phyloP scores from a whole-genome alignment of 2,329 filamentous ascomycete species.

The Pseudopithomyces maydicus region DNA sequence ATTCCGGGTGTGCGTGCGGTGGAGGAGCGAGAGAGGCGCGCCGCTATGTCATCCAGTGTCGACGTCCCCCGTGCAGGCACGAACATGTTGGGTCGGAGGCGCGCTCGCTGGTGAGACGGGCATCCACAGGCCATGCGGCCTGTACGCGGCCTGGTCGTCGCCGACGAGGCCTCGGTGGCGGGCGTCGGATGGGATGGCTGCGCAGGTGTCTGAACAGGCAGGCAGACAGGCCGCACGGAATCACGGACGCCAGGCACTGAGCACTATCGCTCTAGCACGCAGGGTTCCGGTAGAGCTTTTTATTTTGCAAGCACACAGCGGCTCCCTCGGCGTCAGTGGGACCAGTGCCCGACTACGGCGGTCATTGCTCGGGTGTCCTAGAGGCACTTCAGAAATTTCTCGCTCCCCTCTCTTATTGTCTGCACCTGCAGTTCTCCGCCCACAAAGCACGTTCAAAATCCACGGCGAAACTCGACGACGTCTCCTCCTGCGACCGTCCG shows the following conservation, averaged over 20 bases:
- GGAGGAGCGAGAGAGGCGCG: not conserved
- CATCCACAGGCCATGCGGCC: no score
- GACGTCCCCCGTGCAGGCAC: not conserved
- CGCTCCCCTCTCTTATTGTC: conserved; percentile 24
- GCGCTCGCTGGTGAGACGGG: not conserved
- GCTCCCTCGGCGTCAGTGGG: conserved; percentile 3
- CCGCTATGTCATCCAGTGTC: not conserved
- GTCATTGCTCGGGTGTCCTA: conserved; percentile 5
- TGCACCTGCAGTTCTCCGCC: conserved; percentile 11
- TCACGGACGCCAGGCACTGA: conserved; percentile 1
- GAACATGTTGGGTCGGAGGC: not conserved
- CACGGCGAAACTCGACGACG: conserved; percentile 31
- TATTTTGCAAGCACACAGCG: conserved; percentile 6
- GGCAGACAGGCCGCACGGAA: not conserved
- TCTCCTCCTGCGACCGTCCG: conserved; percentile 22
- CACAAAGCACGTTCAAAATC: conserved; percentile 38
- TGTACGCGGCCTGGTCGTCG: no score
- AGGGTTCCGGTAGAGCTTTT: conserved; percentile 2
- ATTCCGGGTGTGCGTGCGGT: not conserved
- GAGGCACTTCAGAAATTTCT: conserved; percentile 16
- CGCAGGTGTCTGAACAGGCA: no score
- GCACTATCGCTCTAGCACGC: conserved; percentile 5
- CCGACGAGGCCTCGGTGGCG: no score
- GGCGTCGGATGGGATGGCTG: no score
- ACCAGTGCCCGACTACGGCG: not conserved